Evolutionary conservation across 192 early-diverging fungal genomes (phyloP), one percentile per base, ranked within the genome.

Genomic region (Mortierella hygrophila): DNA sequence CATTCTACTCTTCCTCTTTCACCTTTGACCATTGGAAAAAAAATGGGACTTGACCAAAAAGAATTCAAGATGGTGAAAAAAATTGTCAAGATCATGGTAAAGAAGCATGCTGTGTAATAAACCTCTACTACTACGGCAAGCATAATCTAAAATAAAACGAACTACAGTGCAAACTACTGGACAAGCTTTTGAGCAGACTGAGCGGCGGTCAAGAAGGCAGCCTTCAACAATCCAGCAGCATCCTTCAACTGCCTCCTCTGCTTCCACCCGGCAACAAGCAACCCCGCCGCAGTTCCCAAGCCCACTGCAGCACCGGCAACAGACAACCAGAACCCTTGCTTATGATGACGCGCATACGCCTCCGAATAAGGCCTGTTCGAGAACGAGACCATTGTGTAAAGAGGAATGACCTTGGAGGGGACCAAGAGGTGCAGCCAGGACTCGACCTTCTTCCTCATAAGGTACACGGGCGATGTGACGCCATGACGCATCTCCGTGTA

Each of bases 371-470:
- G 97, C 8, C 96, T 93, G 20, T 94, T 93, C 20, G 96, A 93
- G 82, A 99, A 99, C 71, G 94, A 95, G 70, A 99, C 96, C 97
- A 99, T 98, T 26, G 97, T 97, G 79, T 99, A 99, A 9, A 99
- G 91, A 60, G 98, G 98, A 74, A 97, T 95, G 41, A 98, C 87
- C 15, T 69, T 65, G 7, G 73, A 79, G 4, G 98, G 98, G 68
- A 97, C 89, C 69, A 93, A 63, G 32, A 90, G 69, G 82, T 98
- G 96, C 82, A 98, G 68, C 72, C 90, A 86, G 21, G 89, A 93
- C 89, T 98, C 98, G 6, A 99, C 76, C 52, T 88, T 88, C 87
- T 96, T 98, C n/a, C 96, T 90, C 70, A 94, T 73, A 63, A 97
- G 77, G 76, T 96, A 99, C 26, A 87, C 79, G 46, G 90, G 91